Percentiles rank a stretch among this genome's conserved stretches.
Conservation (phyloP, 192 early-diverging fungal genomes). For the Coemansia sp. region DNA sequence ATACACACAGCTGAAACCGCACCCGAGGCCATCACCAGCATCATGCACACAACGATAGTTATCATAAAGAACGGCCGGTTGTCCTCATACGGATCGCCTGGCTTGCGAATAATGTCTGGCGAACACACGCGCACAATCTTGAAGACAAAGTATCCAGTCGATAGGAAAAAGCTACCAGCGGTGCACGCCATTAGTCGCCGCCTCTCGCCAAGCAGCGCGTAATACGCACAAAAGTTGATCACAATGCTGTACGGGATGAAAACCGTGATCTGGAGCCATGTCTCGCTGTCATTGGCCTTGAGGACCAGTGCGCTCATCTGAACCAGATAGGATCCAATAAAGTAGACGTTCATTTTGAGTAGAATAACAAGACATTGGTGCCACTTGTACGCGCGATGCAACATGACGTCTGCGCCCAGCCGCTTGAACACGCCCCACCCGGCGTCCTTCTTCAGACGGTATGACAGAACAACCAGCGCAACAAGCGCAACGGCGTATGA, state of each 20-base stretch:
- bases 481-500: conserved; percentile 28
- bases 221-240: conserved; percentile 26
- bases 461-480: conserved; percentile 36
- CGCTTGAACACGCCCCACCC: conserved; percentile 55
- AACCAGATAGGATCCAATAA: conserved; percentile 49
- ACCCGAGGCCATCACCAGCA: conserved; percentile 36
- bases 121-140: conserved; percentile 47
- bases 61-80: conserved; percentile 50
- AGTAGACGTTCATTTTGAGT: conserved; percentile 51
- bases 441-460: conserved; percentile 54
- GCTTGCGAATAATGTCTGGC: conserved; percentile 24
- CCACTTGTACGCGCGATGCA: conserved; percentile 53
- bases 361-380: conserved; percentile 47
- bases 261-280: conserved; percentile 50
- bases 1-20: conserved; percentile 34
- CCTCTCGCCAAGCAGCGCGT: conserved; percentile 35
- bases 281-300: conserved; percentile 37
- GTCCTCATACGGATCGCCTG: conserved; percentile 46
- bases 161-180: conserved; percentile 17
- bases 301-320: conserved; percentile 64
- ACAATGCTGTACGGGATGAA: conserved; percentile 40
- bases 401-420: conserved; percentile 47
- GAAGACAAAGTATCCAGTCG: conserved; percentile 53
- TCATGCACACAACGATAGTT: conserved; percentile 37
- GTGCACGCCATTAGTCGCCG: conserved; percentile 33